Percentiles rank a stretch among this genome's conserved stretches.
Evolutionary conservation across 352 stramenopile species (phyloP).

Genomic region (Globisporangium viniferum): DNA sequence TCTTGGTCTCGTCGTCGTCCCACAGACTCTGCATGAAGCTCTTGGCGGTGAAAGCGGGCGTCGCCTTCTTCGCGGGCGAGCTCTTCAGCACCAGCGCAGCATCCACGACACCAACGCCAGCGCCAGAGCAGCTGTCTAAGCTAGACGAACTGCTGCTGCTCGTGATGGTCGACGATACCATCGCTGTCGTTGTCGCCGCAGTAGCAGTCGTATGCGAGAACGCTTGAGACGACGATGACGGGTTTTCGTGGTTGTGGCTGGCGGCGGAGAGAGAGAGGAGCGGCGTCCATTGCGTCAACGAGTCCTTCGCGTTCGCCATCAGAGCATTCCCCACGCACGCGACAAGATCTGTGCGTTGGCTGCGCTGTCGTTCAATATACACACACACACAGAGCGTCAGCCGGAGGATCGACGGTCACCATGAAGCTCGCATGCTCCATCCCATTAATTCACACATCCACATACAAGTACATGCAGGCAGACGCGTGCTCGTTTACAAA

Average conservation of each 20-base stretch:
- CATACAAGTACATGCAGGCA: not conserved
- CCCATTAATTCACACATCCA: not conserved
- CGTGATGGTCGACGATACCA: not conserved
- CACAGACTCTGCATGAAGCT: slow-evolving; percentile 14
- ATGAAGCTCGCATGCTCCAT: not conserved
- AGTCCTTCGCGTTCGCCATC: slow-evolving; percentile 1
- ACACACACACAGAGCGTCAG: not conserved
- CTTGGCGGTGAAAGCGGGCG: not conserved
- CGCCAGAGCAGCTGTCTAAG: not conserved
- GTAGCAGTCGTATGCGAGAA: not conserved
- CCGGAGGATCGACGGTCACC: too few relatives aligned
- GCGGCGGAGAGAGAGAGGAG: not conserved
- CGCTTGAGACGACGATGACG: not conserved
- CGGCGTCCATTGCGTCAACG: not conserved
- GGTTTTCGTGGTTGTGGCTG: not conserved
- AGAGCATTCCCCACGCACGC: not conserved
- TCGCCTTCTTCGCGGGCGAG: not conserved
- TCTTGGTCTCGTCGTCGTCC: slow-evolving; percentile 9
- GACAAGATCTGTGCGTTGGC: not conserved
- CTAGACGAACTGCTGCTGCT: not conserved
- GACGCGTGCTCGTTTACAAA: not conserved
- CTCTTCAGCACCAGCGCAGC: not conserved
- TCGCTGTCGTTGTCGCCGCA: not conserved
- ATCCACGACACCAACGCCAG: not conserved
- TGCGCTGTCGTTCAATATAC: not conserved